Conservation (phyloP, 1,284 basidiomycete species). For the Trametes polyzona region DNA sequence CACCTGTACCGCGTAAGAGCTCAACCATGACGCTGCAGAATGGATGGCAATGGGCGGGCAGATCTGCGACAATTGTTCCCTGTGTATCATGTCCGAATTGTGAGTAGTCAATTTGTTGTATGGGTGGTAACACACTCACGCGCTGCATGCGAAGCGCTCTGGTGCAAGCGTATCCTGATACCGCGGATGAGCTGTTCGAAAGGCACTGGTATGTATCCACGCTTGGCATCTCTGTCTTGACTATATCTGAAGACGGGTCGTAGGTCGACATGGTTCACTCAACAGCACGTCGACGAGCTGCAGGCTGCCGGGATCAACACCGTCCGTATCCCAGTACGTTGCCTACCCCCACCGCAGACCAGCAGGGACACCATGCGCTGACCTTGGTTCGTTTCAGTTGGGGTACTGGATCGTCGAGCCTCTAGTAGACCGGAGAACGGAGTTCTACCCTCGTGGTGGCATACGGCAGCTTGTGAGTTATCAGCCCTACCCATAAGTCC, state of each 20-base stretch:
- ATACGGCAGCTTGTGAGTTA: conserved; percentile 59
- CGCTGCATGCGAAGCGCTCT: conserved; percentile 50
- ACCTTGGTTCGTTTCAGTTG: conserved; percentile 49
- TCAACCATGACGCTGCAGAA: conserved; percentile 40
- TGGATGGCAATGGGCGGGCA: conserved; percentile 72
- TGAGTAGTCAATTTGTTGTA: conserved; percentile 24
- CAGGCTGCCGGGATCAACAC: conserved; percentile 65
- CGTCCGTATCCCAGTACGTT: conserved; percentile 70
- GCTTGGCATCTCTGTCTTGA: background rate
- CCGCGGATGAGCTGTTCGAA: conserved; percentile 61
- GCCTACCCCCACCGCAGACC: no score
- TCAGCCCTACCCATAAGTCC: no score
- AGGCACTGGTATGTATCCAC: conserved; percentile 66
- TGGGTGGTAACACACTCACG: background rate
- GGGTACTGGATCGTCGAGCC: conserved; percentile 82
- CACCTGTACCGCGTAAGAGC: background rate
- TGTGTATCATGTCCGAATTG: conserved; percentile 66
- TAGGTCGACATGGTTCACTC: conserved; percentile 72
- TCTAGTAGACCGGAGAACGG: conserved; percentile 62
- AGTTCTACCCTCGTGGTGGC: conserved; percentile 73
- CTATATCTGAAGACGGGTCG: background rate
- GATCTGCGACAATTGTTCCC: conserved; percentile 52
- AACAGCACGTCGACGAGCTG: conserved; percentile 60
- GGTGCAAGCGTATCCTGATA: conserved; percentile 58
- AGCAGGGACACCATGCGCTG: rapidly evolving